Base-by-base conservation (phyloP, 495 filamentous ascomycete genomes). In the Neurospora tetraspora region DNA sequence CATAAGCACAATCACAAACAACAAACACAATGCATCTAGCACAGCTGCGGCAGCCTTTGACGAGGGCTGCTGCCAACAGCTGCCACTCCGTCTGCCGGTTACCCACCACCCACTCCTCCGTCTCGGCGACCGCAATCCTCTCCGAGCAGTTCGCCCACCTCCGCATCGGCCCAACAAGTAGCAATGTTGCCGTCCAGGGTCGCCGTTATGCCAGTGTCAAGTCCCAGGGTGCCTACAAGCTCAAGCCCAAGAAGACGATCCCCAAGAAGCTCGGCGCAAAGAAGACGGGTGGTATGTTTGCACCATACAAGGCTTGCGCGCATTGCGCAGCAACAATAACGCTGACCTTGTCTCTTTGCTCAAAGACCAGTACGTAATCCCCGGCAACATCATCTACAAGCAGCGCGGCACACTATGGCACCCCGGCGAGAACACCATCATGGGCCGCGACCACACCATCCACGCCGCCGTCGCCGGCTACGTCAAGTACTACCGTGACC, bases 391-490 rank as follows among this genome's bases (percentile, higher is more conserved):
- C 81, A 94, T 99, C 83, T 99, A 96, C 89, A 90, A 91, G 74
- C 96, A 99, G 82, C 91, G 96, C 72, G 96, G 96, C 74, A 95
- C 96, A 36, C 88, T 90, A 79, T 99, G 96, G 96, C 94, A 90
- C 79, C 89, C 96, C 2, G 96, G 96, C 75, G 95, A 98, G 79
- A 97, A 98, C 83, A 92, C 91, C 79, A 91, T 86, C 72, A 93
- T 98, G 87, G 96, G 96, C 16, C 89, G 95, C n/a, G 94, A 98
- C 83, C 96, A 97, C 86, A 98, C 95, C 39, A 97, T 99, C 84
- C 97, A 92, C 81, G 92, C 96, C 43, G 88, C 88, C 39, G 85
- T 90, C 40, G 84, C 91, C 14, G 96, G 96, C 59, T 98, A 94
- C 82, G 96, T 99, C 68, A 93, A 93, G 74, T 99, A 97, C 86